Conservation (phyloP, 352 stramenopile genomes). For the Phytophthora aleatoria region DNA sequence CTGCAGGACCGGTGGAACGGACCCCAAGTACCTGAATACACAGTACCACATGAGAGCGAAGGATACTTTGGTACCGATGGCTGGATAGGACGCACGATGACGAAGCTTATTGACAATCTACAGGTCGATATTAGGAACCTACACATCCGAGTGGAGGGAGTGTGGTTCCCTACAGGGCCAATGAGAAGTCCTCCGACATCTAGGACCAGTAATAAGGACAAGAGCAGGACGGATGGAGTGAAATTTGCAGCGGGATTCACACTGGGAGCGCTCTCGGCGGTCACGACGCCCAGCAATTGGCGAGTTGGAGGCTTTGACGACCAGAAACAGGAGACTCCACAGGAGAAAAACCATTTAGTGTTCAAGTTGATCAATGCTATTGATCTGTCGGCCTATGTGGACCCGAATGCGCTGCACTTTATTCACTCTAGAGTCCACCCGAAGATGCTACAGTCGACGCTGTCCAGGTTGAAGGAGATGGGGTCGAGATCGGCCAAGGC, state of each 20-base stretch:
- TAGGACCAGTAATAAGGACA: slow-evolving; percentile 23
- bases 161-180: slow-evolving; percentile 53
- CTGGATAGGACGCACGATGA: slow-evolving; percentile 89
- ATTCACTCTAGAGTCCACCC: slow-evolving; percentile 86
- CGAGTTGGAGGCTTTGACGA: slow-evolving; percentile 73
- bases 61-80: slow-evolving; percentile 90
- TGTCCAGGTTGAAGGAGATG: slow-evolving; percentile 86
- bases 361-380: slow-evolving; percentile 90
- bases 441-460: slow-evolving; percentile 74
- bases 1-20: slow-evolving; percentile 81
- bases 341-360: slow-evolving; percentile 66
- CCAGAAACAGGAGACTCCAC: slow-evolving; percentile 31
- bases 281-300: slow-evolving; percentile 88
- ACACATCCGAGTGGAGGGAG: slow-evolving; percentile 85
- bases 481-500: slow-evolving; percentile 53
- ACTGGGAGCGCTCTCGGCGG: slow-evolving; percentile 80
- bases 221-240: slow-evolving; percentile 25
- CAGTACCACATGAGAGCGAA: slow-evolving; percentile 73
- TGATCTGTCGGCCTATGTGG: slow-evolving; percentile 88
- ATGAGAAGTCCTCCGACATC: slow-evolving; percentile 30
- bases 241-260: slow-evolving; percentile 85
- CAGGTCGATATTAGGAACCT: slow-evolving; percentile 89
- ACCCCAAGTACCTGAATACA: slow-evolving; percentile 66
- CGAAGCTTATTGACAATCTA: slow-evolving; percentile 91
- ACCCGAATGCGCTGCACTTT: slow-evolving; percentile 84